A percentile compares a stretch with the other conserved stretches of the same genome.
These are phyloP conservation scores for Trametes sp. DNA, from an alignment of 1,284 basidiomycete genomes.

Conservation along the genomic window DNA sequence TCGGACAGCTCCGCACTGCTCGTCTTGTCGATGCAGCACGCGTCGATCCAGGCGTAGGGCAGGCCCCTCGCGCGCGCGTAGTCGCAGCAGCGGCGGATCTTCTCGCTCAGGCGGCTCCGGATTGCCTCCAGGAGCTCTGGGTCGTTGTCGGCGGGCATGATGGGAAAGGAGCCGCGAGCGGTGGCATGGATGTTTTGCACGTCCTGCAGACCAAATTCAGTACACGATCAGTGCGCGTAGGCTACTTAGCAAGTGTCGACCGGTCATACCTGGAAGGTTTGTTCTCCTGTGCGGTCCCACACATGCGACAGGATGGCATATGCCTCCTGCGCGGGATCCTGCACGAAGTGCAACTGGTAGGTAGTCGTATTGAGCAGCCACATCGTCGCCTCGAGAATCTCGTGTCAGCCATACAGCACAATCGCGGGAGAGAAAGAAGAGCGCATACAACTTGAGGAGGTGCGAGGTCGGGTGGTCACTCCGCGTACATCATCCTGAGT, in stretches of 20 bases:
- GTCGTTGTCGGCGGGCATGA: background rate
- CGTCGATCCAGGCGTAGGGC: slow-evolving; percentile 21
- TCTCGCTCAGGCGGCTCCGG: slow-evolving; percentile 10
- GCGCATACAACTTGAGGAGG: no score
- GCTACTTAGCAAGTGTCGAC: background rate
- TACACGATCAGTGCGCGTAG: no score
- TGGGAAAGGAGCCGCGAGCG: background rate
- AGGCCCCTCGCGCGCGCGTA: slow-evolving; percentile 19
- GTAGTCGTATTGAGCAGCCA: slow-evolving; percentile 12
- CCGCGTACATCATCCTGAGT: no score
- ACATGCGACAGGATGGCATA: slow-evolving; percentile 29
- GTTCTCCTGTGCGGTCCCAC: slow-evolving; percentile 16
- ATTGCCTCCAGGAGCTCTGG: background rate
- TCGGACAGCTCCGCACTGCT: slow-evolving; percentile 27
- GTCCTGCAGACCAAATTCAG: background rate
- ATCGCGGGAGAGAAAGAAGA: no score
- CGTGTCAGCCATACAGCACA: background rate
- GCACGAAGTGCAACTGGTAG: background rate
- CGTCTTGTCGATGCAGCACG: slow-evolving; percentile 26
- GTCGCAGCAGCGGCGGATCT: slow-evolving; percentile 20
- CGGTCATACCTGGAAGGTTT: slow-evolving; percentile 9
- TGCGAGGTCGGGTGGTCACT: no score
- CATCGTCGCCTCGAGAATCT: background rate
- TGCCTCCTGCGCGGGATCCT: slow-evolving; percentile 13
- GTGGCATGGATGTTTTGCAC: slow-evolving; percentile 9